Percentiles rank a stretch among this genome's conserved stretches.
These are phyloP conservation scores for Eucalyptus microcorys DNA, from an alignment of 345 rosid genomes.

Conservation along the genomic window DNA sequence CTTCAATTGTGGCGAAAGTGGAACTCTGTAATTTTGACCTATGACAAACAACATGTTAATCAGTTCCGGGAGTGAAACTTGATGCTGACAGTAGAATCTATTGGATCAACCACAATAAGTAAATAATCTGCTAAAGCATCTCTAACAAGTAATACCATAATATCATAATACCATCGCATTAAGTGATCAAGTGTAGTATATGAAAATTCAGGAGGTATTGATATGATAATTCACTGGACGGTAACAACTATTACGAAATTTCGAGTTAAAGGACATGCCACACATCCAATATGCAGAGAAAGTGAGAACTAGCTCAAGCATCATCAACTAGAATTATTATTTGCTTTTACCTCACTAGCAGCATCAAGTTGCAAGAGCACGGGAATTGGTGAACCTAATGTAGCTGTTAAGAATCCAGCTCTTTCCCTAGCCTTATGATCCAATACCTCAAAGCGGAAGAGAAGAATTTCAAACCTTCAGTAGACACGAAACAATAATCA, in stretches of 20 bases:
- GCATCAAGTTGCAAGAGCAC: constrained; percentile 78
- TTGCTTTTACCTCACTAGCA: constrained; percentile 62
- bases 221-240: too few relatives aligned
- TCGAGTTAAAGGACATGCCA: neutral
- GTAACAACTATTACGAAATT: neutral
- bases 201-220: neutral
- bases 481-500: neutral
- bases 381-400: constrained; percentile 78
- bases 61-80: neutral
- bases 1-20: neutral
- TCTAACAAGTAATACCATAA: neutral
- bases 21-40: neutral
- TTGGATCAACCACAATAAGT: neutral
- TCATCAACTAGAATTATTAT: neutral
- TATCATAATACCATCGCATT: neutral
- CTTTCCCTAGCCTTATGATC: constrained; percentile 97
- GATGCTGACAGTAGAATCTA: neutral
- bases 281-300: neutral
- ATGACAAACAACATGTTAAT: neutral
- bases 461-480: constrained; percentile 66
- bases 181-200: neutral
- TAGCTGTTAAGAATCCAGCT: constrained; percentile 82
- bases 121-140: neutral
- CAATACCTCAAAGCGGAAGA: constrained; percentile 88
- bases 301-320: neutral